Conservation (phyloP, 352 stramenopile genomes). For the Globisporangium polare region DNA sequence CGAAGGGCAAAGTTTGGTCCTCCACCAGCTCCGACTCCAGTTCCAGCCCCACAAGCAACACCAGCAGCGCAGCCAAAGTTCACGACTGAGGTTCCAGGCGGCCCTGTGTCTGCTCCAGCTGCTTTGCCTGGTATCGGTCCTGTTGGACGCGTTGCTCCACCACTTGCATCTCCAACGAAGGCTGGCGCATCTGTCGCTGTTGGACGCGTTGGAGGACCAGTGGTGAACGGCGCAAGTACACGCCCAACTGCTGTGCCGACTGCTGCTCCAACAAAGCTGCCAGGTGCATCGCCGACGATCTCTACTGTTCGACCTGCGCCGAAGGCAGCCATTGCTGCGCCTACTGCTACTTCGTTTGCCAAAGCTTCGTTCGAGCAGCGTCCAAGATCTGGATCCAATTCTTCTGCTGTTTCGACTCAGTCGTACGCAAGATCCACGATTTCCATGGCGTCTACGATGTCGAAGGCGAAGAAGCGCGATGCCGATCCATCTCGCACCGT, state of each 20-base stretch:
- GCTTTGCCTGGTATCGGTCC: constrained; percentile 35
- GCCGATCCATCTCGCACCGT: constrained; percentile 69
- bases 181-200: not conserved
- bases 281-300: constrained; percentile 7
- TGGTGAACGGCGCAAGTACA: constrained; percentile 4
- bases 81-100: constrained; percentile 9
- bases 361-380: constrained; percentile 26
- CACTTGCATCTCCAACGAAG: constrained; percentile 13
- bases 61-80: constrained; percentile 13
- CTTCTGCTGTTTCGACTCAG: constrained; percentile 69
- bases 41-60: constrained; percentile 3
- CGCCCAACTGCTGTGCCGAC: constrained; percentile 2
- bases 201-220: constrained; percentile 5
- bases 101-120: constrained; percentile 47
- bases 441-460: constrained; percentile 77
- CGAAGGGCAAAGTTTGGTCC: constrained; percentile 56
- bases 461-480: constrained; percentile 54
- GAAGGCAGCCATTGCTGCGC: constrained; percentile 8
- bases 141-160: constrained; percentile 6
- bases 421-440: constrained; percentile 77
- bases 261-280: constrained; percentile 8
- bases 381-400: constrained; percentile 64
- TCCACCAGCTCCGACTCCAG: constrained; percentile 11
- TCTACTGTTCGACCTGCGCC: constrained; percentile 16
- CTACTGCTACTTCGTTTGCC: constrained; percentile 1